phyloP scores from a whole-genome alignment of 2,329 filamentous ascomycete genomes.

The Colletotrichum brevisporum region DNA sequence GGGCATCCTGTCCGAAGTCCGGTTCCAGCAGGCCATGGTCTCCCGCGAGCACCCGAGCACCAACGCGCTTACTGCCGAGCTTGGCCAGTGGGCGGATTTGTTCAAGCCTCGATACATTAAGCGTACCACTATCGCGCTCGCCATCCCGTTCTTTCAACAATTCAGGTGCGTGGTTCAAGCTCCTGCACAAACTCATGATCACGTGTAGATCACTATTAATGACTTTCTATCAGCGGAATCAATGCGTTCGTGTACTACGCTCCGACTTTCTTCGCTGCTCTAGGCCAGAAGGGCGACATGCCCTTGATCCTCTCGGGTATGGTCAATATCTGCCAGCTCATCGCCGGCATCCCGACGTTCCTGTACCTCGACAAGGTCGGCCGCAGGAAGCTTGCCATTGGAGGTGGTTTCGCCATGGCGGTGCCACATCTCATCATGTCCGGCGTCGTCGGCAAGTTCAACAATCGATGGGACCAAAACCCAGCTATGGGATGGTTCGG shows the following conservation, averaged over 20 bases:
- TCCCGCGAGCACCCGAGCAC: constrained; percentile 54
- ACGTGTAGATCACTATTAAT: no score
- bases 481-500: constrained; percentile 23
- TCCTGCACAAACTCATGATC: no score
- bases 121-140: constrained; percentile 56
- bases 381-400: constrained; percentile 46
- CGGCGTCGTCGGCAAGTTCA: constrained; percentile 18
- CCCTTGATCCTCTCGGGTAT: constrained; percentile 51
- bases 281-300: constrained; percentile 47
- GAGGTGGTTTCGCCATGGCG: constrained; percentile 48
- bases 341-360: constrained; percentile 47
- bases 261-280: constrained; percentile 45
- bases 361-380: constrained; percentile 51
- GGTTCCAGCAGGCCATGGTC: constrained; percentile 58
- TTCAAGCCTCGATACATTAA: constrained; percentile 60
- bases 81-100: constrained; percentile 61
- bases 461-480: constrained; percentile 12
- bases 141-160: constrained; percentile 47
- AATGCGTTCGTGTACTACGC: constrained; percentile 47
- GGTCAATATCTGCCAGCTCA: constrained; percentile 52
- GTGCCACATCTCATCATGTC: constrained; percentile 31
- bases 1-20: constrained; percentile 63
- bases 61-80: constrained; percentile 56
- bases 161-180: constrained; percentile 10
- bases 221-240: constrained; percentile 36